phyloP scores from a whole-genome alignment of 2,329 filamentous ascomycete genomes.

The Exserohilum turcica region DNA sequence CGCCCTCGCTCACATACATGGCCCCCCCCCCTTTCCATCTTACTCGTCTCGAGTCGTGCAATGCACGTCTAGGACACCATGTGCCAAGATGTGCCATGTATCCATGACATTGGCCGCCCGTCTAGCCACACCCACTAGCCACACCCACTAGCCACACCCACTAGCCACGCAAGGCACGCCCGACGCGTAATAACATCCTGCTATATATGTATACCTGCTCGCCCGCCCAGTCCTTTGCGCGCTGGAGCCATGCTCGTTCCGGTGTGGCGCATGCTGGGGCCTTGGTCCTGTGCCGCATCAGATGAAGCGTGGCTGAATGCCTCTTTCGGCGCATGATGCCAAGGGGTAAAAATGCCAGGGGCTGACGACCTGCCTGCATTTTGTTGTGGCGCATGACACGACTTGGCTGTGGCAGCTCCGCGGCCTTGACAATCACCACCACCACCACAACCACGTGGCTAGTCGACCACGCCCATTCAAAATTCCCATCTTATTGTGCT shows the following conservation, averaged over 20 bases:
- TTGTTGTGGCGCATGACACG: conserved; percentile 19
- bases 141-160: conserved; percentile 17
- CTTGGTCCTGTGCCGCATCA: neutral
- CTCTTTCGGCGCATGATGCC: conserved; percentile 7
- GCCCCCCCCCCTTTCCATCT: neutral
- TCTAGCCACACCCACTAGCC: conserved; percentile 7
- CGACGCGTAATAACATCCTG: no score
- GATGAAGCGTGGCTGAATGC: conserved; percentile 5
- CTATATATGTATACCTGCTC: no score
- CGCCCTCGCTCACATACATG: conserved; percentile 3
- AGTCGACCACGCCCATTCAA: neutral
- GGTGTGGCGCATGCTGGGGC: conserved; percentile 6
- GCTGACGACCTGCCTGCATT: neutral
- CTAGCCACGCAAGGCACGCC: conserved; percentile 14
- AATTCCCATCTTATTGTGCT: neutral
- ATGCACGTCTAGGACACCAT: neutral
- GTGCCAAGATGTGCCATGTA: neutral
- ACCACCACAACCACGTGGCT: conserved; percentile 1
- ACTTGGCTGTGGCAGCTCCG: neutral
- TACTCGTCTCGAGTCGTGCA: neutral
- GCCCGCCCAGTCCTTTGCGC: neutral
- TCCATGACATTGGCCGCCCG: no score
- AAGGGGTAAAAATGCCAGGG: neutral
- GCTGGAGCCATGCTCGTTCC: neutral
- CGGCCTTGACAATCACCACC: neutral